These are phyloP conservation scores for Aspergillus tanneri DNA, from an alignment of 2,329 filamentous ascomycete species.

Conservation along the genomic window DNA sequence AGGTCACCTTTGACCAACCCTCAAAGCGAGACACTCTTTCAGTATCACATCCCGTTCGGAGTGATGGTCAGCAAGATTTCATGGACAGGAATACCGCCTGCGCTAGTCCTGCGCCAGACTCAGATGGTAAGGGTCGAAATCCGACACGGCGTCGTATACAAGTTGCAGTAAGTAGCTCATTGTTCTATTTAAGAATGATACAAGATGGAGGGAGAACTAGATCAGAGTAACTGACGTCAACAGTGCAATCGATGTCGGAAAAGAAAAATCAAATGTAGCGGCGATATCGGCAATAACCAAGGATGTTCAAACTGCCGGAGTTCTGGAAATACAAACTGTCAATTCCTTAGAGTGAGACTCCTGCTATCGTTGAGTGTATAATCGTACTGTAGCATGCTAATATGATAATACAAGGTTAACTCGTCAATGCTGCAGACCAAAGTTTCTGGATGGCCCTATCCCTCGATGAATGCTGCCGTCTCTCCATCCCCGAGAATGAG, in stretches of 20 bases:
- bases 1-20: slow-evolving; percentile 23
- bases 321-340: slow-evolving; percentile 65
- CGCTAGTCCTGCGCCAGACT: slow-evolving; percentile 25
- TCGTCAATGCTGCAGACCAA: slow-evolving; percentile 31
- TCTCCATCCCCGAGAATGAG: slow-evolving; percentile 22
- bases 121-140: slow-evolving; percentile 40
- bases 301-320: slow-evolving; percentile 82
- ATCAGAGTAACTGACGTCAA: slow-evolving; percentile 9
- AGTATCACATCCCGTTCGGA: slow-evolving; percentile 26
- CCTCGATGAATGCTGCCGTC: slow-evolving; percentile 18
- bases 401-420: slow-evolving; percentile 33
- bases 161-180: slow-evolving; percentile 47
- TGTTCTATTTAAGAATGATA: neutral
- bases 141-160: slow-evolving; percentile 52
- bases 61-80: slow-evolving; percentile 27
- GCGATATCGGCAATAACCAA: slow-evolving; percentile 71
- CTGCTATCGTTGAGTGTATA: too few relatives aligned
- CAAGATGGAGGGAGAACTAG: neutral
- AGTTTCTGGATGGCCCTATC: slow-evolving; percentile 30
- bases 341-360: slow-evolving; percentile 70
- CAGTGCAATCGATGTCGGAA: slow-evolving; percentile 88
- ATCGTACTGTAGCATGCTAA: too few relatives aligned
- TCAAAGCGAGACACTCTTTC: slow-evolving; percentile 26
- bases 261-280: slow-evolving; percentile 92
- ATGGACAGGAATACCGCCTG: slow-evolving; percentile 20